A percentile compares a stretch with the other conserved stretches of the same genome.
Conservation (phyloP, 139 green algal genomes). For the Chlorella ohadii region DNA sequence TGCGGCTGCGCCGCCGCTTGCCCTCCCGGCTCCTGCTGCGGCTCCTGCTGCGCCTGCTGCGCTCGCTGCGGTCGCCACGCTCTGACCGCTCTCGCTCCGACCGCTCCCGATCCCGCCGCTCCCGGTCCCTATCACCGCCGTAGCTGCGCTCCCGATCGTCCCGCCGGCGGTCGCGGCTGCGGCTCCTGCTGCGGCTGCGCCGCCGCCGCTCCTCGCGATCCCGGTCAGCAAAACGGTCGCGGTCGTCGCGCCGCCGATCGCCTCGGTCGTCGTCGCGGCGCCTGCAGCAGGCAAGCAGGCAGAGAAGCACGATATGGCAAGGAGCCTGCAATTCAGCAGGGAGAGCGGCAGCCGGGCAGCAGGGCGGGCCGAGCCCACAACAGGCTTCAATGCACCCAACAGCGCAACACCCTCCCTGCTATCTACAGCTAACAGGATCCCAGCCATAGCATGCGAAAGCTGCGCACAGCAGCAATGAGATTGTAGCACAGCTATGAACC, state of each 20-base stretch:
- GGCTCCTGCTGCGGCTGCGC: conserved; percentile 26
- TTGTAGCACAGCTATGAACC: too few relatives aligned
- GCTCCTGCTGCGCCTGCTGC: neutral
- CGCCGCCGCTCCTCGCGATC: neutral
- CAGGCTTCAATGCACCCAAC: too few relatives aligned
- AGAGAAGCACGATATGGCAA: too few relatives aligned
- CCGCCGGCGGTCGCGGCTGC: conserved; percentile 19
- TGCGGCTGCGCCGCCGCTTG: too few relatives aligned
- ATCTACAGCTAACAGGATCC: too few relatives aligned
- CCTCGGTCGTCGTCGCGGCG: conserved; percentile 5
- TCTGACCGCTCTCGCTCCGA: neutral
- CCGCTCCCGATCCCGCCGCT: neutral
- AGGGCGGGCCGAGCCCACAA: too few relatives aligned
- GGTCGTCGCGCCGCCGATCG: neutral
- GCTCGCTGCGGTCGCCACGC: neutral
- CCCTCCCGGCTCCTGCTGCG: too few relatives aligned
- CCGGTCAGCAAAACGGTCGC: conserved; percentile 6
- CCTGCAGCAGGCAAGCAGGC: neutral
- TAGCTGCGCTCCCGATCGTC: neutral
- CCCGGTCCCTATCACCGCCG: neutral
- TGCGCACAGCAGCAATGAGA: too few relatives aligned
- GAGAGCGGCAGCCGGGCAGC: too few relatives aligned
- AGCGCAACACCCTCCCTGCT: too few relatives aligned
- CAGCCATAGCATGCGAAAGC: too few relatives aligned
- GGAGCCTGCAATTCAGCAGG: too few relatives aligned